These are phyloP conservation scores for Eucalyptus viminalis DNA, from an alignment of 345 rosid genomes.

Conservation along the genomic window DNA sequence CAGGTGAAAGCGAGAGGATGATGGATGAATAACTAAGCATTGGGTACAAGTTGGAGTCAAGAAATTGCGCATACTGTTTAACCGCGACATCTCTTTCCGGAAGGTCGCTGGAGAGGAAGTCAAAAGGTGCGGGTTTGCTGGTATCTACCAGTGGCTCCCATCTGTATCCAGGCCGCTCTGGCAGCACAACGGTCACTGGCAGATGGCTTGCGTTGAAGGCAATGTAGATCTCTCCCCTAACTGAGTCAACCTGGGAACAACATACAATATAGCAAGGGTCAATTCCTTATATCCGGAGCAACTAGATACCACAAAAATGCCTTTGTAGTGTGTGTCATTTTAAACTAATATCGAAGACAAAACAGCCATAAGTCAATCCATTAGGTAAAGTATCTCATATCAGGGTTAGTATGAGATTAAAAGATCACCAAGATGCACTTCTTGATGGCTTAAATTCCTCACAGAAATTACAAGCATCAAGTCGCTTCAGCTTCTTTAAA, in stretches of 20 bases:
- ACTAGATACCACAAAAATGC: background rate
- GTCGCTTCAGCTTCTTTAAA: background rate
- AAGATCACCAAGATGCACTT: background rate
- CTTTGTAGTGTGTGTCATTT: background rate
- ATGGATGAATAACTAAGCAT: slow-evolving; percentile 87
- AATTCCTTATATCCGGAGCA: background rate
- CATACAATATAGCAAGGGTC: background rate
- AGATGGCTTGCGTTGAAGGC: slow-evolving; percentile 77
- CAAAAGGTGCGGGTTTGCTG: slow-evolving; percentile 64
- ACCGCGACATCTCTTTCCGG: slow-evolving; percentile 48
- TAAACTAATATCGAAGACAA: background rate
- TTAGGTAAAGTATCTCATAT: background rate
- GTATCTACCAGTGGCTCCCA: slow-evolving; percentile 95
- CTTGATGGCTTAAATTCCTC: background rate
- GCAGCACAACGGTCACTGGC: slow-evolving; percentile 49
- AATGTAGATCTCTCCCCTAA: slow-evolving; percentile 70
- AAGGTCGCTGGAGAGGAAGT: slow-evolving; percentile 58
- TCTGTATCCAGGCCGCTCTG: slow-evolving; percentile 66
- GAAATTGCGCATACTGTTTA: slow-evolving; percentile 61
- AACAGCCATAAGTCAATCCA: background rate
- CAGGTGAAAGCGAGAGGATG: slow-evolving; percentile 42
- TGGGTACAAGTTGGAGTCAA: slow-evolving; percentile 72
- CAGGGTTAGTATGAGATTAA: background rate
- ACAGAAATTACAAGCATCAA: background rate
- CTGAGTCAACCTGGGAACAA: slow-evolving; percentile 48